Evolutionary conservation across 495 filamentous ascomycete species (phyloP).

Genomic region (Aspergillus homomorphus): DNA sequence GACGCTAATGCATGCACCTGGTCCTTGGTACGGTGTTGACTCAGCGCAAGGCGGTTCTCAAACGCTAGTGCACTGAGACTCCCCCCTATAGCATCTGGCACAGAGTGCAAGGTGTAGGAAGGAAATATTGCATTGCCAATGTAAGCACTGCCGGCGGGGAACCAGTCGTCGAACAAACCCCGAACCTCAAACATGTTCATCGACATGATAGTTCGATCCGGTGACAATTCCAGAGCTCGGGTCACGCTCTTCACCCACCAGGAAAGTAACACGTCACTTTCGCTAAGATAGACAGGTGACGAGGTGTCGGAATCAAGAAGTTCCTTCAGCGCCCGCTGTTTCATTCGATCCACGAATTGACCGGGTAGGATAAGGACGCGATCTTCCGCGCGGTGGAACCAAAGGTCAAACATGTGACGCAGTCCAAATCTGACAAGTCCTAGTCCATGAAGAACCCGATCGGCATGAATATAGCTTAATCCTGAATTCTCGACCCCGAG

Average conservation of each 20-base stretch:
- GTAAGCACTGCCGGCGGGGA: conserved; percentile 21
- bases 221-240: conserved; percentile 13
- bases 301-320: conserved; percentile 8
- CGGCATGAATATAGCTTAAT: conserved; percentile 16
- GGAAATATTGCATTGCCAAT: conserved; percentile 33
- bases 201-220: conserved; percentile 17
- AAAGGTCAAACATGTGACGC: conserved; percentile 31
- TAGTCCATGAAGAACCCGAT: conserved; percentile 24
- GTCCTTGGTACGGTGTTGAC: conserved; percentile 20
- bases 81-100: conserved; percentile 27
- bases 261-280: conserved; percentile 26
- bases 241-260: conserved; percentile 26
- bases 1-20: conserved; percentile 13
- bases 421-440: conserved; percentile 29
- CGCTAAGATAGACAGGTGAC: conserved; percentile 34
- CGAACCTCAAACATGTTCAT: conserved; percentile 25
- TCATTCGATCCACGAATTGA: conserved; percentile 15
- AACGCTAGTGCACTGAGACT: conserved; percentile 19
- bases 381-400: conserved; percentile 26
- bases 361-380: conserved; percentile 24
- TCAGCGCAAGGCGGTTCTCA: conserved; percentile 28
- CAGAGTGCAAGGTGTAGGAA: conserved; percentile 28
- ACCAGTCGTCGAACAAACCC: conserved; percentile 10
- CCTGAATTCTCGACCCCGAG: neutral
- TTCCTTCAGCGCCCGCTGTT: conserved; percentile 15